These are phyloP conservation scores for Parastagonospora nodorum DNA, from an alignment of 2,329 filamentous ascomycete species.

Conservation along the genomic window DNA sequence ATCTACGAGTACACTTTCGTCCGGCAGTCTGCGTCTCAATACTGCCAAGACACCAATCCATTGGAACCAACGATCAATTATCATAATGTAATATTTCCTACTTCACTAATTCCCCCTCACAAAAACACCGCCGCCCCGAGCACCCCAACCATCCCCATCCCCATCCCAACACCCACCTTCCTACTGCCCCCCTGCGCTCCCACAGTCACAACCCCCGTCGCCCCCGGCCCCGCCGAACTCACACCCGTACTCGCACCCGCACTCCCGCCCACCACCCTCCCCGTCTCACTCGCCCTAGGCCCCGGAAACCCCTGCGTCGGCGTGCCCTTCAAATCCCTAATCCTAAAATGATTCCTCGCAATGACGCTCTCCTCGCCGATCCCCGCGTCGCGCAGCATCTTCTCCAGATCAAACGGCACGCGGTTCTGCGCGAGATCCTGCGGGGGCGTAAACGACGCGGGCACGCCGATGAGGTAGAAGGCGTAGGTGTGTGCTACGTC, in stretches of 20 bases:
- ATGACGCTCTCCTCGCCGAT: slow-evolving; percentile 33
- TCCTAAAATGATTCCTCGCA: slow-evolving; percentile 47
- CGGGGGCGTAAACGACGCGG: slow-evolving; percentile 29
- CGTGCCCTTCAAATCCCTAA: slow-evolving; percentile 35
- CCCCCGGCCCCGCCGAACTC: background rate
- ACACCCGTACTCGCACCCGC: background rate
- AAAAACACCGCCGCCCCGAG: no score
- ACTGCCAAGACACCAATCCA: no score
- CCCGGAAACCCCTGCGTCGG: slow-evolving; percentile 28
- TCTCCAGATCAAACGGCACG: slow-evolving; percentile 42
- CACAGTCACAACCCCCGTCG: no score
- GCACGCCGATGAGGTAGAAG: slow-evolving; percentile 30
- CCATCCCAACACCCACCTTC: no score
- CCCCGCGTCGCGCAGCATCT: slow-evolving; percentile 41
- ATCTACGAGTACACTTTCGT: no score
- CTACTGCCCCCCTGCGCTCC: no score
- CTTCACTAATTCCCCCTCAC: no score
- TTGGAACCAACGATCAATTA: no score
- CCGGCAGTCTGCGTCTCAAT: no score
- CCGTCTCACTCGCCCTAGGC: slow-evolving; percentile 11
- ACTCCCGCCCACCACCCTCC: background rate
- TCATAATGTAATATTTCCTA: no score
- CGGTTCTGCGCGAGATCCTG: slow-evolving; percentile 24
- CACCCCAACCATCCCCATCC: no score
- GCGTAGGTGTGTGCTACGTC: slow-evolving; percentile 38